A percentile compares a stretch with the other conserved stretches of the same genome.
Conservation (phyloP, 192 early-diverging fungal species). For the Coemansia sp. region DNA sequence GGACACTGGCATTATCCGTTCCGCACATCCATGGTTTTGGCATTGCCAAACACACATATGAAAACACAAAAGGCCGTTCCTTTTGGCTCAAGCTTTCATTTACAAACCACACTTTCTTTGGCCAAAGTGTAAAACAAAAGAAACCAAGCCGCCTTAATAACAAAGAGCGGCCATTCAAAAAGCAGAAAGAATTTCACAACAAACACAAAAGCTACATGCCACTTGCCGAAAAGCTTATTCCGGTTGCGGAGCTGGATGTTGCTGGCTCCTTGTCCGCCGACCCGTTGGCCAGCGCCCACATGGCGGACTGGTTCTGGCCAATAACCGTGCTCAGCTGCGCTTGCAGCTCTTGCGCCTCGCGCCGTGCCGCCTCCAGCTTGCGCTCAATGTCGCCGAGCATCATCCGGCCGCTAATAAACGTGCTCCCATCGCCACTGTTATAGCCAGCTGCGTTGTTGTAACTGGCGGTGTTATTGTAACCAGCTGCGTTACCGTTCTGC, state of each 20-base stretch:
- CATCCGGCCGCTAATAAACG: slow-evolving; percentile 23
- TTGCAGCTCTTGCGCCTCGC: slow-evolving; percentile 44
- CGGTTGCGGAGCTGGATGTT: neutral
- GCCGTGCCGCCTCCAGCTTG: slow-evolving; percentile 32
- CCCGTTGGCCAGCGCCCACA: slow-evolving; percentile 38
- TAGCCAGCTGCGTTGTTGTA: neutral
- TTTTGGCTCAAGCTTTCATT: no score
- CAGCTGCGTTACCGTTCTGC: neutral
- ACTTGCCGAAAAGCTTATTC: neutral
- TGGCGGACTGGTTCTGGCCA: slow-evolving; percentile 45
- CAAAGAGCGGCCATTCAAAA: no score
- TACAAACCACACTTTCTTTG: no score
- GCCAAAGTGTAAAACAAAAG: no score
- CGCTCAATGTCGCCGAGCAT: slow-evolving; percentile 49
- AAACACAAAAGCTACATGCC: no score
- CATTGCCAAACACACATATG: no score
- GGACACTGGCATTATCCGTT: no score
- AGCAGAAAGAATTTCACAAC: no score
- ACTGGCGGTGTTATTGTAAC: neutral
- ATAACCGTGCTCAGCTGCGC: slow-evolving; percentile 50
- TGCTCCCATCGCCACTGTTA: slow-evolving; percentile 4
- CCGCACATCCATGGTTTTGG: no score
- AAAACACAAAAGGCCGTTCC: no score
- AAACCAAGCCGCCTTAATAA: no score
- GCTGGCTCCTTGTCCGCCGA: slow-evolving; percentile 8